A percentile compares a stretch with the other conserved stretches of the same genome.
phyloP scores from a whole-genome alignment of 306 rosid genomes.

The Quercus cerris region DNA sequence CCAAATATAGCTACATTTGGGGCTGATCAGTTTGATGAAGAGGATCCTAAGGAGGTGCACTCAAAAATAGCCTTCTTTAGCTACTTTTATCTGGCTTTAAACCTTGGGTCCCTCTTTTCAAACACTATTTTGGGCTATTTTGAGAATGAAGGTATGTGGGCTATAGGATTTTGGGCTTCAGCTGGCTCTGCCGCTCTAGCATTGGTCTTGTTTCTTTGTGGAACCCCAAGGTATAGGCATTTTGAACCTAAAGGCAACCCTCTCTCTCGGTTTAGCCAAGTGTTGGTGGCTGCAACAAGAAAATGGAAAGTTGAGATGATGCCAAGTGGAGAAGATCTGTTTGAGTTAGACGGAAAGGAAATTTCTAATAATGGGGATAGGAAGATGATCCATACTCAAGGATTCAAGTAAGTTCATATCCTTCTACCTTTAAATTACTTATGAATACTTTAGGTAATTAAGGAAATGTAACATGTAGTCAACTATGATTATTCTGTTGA shows the following conservation, averaged over 20 bases:
- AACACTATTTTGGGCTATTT: constrained; percentile 74
- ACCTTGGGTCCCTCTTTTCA: constrained; percentile 77
- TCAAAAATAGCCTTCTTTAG: constrained; percentile 74
- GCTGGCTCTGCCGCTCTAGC: constrained; percentile 62
- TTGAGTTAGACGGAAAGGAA: constrained; percentile 34
- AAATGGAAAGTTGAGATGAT: constrained; percentile 55
- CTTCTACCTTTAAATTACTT: not conserved
- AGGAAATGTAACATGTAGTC: not conserved
- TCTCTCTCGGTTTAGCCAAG: constrained; percentile 61
- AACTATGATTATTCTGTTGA: no score
- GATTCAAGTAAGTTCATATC: constrained; percentile 50
- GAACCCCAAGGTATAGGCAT: constrained; percentile 64
- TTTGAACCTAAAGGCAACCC: constrained; percentile 70
- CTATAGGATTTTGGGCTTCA: constrained; percentile 80
- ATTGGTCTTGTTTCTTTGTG: constrained; percentile 65
- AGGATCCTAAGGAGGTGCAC: constrained; percentile 49
- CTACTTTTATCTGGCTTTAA: constrained; percentile 78
- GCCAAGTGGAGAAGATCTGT: constrained; percentile 31
- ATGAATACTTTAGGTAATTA: not conserved
- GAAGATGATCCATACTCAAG: constrained; percentile 63
- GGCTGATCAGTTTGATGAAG: constrained; percentile 85
- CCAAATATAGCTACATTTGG: constrained; percentile 86
- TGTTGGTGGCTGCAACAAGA: constrained; percentile 51
- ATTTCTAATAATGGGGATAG: constrained; percentile 32
- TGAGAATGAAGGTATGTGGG: constrained; percentile 74